Base-by-base conservation (phyloP, 2,329 filamentous ascomycete species). In the Ambrosiella cleistominuta region DNA sequence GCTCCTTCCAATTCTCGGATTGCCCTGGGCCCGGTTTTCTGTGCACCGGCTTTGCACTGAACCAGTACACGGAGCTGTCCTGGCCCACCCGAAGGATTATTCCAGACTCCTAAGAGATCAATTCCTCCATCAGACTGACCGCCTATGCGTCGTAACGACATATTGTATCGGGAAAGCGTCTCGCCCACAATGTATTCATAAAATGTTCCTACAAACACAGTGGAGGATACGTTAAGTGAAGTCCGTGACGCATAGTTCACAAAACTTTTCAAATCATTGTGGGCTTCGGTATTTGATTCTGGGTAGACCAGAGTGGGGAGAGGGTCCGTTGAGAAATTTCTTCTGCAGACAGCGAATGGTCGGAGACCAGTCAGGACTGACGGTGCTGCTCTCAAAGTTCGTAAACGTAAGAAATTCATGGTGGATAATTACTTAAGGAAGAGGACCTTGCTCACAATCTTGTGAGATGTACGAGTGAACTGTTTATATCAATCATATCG, bases 1-100 rank as follows among this genome's bases (percentile, higher is more conserved):
- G 88, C 80, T 2, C 91, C 91, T 66, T 88, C 86, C 2, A 91
- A 75, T 70, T 91, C 86, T n/a, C 86, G 78, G 7, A 88, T 70
- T 52, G 81, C 71, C 38, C 75, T 70, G 0, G 86, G 86, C 0
- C 79, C 74, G 11, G 74, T 68, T 51, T 73, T 72, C 59, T 71
- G 70, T 15, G 71, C 66, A 12, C 77, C 72, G 0, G 75, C 78
- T 68, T 91, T 93, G 74, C 87, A 91, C 67, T 91, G 86, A 1
- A 78, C 61, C 12, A 81, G 64, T 6, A 79, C 71, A 53, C 70
- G 73, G 39, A 81, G 64, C 12, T n/a, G 8, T 11, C 52, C 52
- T 7, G 13, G 35, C 0, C 72, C 68, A 1, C 65, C 63, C 7
- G 61, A 27, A 0, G 80, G 81, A 0, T 87, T 70, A 0, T 69